A percentile compares a stretch with the other conserved stretches of the same genome.
Conservation (phyloP, 1,284 basidiomycete species). For the Apiotrichum porosum region DNA sequence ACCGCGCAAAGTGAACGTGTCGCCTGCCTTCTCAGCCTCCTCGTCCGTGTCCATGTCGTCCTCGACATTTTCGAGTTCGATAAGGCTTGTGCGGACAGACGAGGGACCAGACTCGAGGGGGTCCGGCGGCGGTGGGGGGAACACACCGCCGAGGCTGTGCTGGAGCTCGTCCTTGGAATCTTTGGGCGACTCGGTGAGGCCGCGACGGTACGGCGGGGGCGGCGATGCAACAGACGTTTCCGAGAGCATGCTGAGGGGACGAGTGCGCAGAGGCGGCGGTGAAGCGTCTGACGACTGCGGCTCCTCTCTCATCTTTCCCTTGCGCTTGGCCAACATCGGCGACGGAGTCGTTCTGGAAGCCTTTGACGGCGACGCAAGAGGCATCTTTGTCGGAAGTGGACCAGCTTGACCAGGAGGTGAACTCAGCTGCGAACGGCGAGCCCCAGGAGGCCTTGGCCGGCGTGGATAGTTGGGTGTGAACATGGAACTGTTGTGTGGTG, state of each 20-base stretch:
- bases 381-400: background rate
- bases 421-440: background rate
- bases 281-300: background rate
- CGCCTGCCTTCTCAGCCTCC: conserved; percentile 1
- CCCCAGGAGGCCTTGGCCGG: background rate
- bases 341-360: background rate
- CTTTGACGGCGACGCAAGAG: background rate
- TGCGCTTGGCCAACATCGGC: background rate
- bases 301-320: background rate
- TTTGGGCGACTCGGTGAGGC: background rate
- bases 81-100: conserved; percentile 14
- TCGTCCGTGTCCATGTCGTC: conserved; percentile 1
- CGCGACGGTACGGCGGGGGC: conserved; percentile 10
- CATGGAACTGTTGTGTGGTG: conserved; percentile 1
- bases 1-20: conserved; percentile 16
- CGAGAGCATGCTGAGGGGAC: conserved; percentile 10
- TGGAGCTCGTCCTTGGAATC: background rate
- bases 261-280: background rate
- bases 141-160: background rate
- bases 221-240: conserved; percentile 3
- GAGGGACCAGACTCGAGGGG: conserved; percentile 15
- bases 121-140: conserved; percentile 15
- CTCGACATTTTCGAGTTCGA: conserved; percentile 1
- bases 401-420: background rate
- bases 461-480: background rate